Conservation (phyloP, 768 basidiomycete species). For the Auricularia sp. region DNA sequence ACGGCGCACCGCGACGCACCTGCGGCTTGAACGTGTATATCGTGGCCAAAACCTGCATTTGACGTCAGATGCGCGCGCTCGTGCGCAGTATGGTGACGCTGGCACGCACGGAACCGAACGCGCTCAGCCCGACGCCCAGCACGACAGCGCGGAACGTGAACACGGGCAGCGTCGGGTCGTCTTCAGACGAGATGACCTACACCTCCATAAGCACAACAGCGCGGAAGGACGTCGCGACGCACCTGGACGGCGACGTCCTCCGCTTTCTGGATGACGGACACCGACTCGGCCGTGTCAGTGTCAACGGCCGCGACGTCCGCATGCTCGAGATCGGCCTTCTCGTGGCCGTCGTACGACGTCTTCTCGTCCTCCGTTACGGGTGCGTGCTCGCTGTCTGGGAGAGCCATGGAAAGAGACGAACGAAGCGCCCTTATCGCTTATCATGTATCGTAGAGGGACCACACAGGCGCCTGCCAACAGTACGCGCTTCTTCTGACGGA, state of each 20-base stretch:
- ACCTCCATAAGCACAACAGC: too few species aligned
- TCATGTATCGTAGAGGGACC: too few species aligned
- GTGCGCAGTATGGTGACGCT: constrained; percentile 7
- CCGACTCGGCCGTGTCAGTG: constrained; percentile 12
- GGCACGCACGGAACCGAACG: constrained; percentile 30
- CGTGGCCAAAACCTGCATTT: constrained; percentile 17
- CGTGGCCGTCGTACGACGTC: too few species aligned
- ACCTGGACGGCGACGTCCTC: constrained; percentile 38
- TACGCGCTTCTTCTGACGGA: too few species aligned
- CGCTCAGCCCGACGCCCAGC: constrained; percentile 39
- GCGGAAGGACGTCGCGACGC: neutral
- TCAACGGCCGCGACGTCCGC: neutral
- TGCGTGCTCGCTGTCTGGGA: too few species aligned
- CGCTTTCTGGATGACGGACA: constrained; percentile 29
- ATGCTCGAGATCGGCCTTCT: neutral
- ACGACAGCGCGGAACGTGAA: constrained; percentile 41
- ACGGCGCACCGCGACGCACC: constrained; percentile 10
- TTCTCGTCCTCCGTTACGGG: too few species aligned
- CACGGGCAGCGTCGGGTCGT: constrained; percentile 39
- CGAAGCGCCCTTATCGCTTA: too few species aligned
- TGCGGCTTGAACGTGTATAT: constrained; percentile 31
- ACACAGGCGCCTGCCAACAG: too few species aligned
- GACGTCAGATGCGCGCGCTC: neutral
- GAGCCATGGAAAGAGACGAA: too few species aligned
- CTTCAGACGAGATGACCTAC: constrained; percentile 39